Percentiles rank a stretch among this genome's conserved stretches.
These are phyloP conservation scores for Hypoxylon sp. DNA, from an alignment of 2,329 filamentous ascomycete genomes.

Conservation along the genomic window DNA sequence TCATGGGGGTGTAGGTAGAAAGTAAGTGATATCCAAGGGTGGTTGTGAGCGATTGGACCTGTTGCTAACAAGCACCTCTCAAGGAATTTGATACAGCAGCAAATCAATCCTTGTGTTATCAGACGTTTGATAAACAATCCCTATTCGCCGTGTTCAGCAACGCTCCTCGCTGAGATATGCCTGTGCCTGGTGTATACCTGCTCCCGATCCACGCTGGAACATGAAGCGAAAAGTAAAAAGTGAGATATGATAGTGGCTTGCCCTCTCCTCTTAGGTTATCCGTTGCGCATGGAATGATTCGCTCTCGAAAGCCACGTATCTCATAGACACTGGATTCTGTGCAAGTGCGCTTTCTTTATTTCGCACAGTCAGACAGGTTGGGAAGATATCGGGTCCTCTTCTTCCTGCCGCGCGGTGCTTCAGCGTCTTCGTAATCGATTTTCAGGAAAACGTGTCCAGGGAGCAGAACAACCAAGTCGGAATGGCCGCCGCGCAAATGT, in stretches of 20 bases:
- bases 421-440: neutral
- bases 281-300: neutral
- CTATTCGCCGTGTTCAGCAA: neutral
- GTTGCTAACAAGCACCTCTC: neutral
- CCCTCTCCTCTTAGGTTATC: neutral
- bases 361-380: neutral
- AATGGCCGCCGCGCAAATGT: neutral
- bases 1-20: neutral
- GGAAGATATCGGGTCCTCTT: neutral
- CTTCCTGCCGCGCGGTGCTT: neutral
- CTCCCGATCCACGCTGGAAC: too few relatives aligned
- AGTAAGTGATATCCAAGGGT: neutral
- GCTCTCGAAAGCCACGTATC: neutral
- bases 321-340: neutral
- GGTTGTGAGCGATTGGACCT: neutral
- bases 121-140: neutral
- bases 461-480: too few relatives aligned
- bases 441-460: neutral
- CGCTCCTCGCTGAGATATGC: neutral
- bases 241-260: slow-evolving; percentile 2
- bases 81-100: neutral
- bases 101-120: neutral
- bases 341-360: neutral
- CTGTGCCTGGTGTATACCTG: too few relatives aligned
- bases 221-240: too few relatives aligned